These are phyloP conservation scores for Debaryomyces psychrophilus DNA, from an alignment of 1,139 yeast species.

Conservation along the genomic window DNA sequence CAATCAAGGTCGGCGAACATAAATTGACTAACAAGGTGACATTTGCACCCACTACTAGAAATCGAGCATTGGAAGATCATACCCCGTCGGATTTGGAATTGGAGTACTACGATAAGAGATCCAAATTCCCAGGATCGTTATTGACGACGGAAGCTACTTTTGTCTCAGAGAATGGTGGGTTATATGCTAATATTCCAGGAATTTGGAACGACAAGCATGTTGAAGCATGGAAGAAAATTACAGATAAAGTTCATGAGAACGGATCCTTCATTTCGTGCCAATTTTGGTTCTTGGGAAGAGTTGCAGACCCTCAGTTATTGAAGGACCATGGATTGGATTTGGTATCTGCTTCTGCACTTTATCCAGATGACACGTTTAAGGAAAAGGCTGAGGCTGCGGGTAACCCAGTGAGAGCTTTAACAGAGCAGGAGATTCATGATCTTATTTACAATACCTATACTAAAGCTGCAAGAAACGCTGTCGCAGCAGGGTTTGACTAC, in stretches of 20 bases:
- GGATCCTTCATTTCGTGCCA: slow-evolving; percentile 56
- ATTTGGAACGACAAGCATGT: slow-evolving; percentile 52
- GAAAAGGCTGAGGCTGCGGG: slow-evolving; percentile 13
- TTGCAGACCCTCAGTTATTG: slow-evolving; percentile 37
- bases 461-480: slow-evolving; percentile 43
- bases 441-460: slow-evolving; percentile 30
- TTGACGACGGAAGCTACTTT: slow-evolving; percentile 43
- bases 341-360: slow-evolving; percentile 30
- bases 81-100: slow-evolving; percentile 51
- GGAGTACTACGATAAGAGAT: slow-evolving; percentile 57
- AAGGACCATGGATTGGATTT: slow-evolving; percentile 34
- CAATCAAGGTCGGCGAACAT: slow-evolving; percentile 12
- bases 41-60: slow-evolving; percentile 59
- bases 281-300: slow-evolving; percentile 64
- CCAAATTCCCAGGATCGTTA: slow-evolving; percentile 58
- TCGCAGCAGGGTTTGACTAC: slow-evolving; percentile 45
- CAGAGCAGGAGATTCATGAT: slow-evolving; percentile 43
- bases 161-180: slow-evolving; percentile 35
- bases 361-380: slow-evolving; percentile 19
- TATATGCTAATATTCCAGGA: slow-evolving; percentile 54
- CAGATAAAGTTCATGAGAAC: slow-evolving; percentile 54
- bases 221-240: slow-evolving; percentile 53
- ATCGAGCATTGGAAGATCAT: slow-evolving; percentile 43
- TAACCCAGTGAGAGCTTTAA: slow-evolving; percentile 33
- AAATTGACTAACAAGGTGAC: slow-evolving; percentile 46